These are phyloP conservation scores for Euphorbia celastroides DNA, from an alignment of 441 rosid species.

Conservation along the genomic window DNA sequence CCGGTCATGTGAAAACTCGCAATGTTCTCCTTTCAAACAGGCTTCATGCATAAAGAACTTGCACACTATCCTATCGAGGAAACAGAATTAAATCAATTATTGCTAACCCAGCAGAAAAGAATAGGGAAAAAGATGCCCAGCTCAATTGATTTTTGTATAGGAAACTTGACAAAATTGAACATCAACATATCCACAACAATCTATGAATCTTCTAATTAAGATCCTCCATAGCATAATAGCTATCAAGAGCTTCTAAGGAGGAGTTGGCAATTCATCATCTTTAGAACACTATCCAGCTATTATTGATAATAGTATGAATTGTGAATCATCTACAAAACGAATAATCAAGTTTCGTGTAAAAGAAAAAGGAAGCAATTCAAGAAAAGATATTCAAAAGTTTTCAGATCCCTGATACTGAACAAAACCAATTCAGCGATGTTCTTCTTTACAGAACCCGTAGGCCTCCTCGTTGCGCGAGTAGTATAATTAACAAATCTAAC, in stretches of 20 bases:
- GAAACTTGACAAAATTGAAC: neutral
- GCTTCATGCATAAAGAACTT: conserved; percentile 94
- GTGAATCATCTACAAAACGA: neutral
- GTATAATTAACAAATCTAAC: neutral
- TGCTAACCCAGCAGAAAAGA: neutral
- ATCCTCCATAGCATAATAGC: neutral
- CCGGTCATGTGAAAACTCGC: conserved; percentile 93
- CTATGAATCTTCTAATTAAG: neutral
- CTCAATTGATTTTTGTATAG: no score
- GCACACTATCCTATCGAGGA: conserved; percentile 57
- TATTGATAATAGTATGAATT: neutral
- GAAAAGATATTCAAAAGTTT: neutral
- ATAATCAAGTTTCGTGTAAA: neutral
- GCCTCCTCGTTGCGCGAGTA: neutral
- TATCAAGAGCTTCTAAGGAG: neutral
- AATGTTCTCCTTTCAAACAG: conserved; percentile 91
- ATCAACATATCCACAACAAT: neutral
- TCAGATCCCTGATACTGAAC: neutral
- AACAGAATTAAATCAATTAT: neutral
- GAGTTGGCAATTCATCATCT: neutral
- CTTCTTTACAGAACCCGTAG: neutral
- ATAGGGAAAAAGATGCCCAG: neutral
- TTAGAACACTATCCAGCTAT: no score
- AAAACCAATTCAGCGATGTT: neutral
- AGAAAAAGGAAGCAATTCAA: neutral